phyloP scores from a whole-genome alignment of 208 protist species.

The Tritrichomonas foetus region DNA sequence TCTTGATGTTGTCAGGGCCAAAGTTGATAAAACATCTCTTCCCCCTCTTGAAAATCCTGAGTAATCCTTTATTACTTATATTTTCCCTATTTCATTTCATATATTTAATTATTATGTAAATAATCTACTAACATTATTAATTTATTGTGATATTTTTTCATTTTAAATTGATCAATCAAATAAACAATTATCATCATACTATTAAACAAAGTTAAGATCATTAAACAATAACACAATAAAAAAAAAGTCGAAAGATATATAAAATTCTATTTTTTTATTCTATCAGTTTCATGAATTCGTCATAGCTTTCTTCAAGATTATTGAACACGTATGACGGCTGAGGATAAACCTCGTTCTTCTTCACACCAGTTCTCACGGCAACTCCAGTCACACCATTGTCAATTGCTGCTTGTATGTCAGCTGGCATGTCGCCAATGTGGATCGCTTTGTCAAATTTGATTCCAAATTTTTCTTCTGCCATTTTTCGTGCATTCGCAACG shows the following conservation, averaged over 20 bases:
- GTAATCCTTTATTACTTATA: too few relatives aligned
- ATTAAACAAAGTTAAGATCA: too few relatives aligned
- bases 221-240: too few relatives aligned
- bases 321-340: not conserved
- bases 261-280: too few relatives aligned
- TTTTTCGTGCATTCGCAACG: not conserved
- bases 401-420: not conserved
- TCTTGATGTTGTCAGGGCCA: not conserved
- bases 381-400: not conserved
- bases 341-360: not conserved
- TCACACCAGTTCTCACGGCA: not conserved
- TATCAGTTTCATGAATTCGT: slow-evolving; percentile 31
- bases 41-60: too few relatives aligned
- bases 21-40: not conserved
- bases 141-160: too few relatives aligned
- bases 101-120: too few relatives aligned
- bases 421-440: not conserved
- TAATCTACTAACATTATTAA: too few relatives aligned
- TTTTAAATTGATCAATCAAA: too few relatives aligned
- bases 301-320: not conserved
- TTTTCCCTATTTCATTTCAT: too few relatives aligned
- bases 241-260: too few relatives aligned
- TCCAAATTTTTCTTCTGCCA: not conserved
- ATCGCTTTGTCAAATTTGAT: not conserved
- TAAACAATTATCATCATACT: too few relatives aligned